Base-by-base conservation (phyloP, 2,329 filamentous ascomycete genomes). In the Drechslerella coelobrocha region DNA sequence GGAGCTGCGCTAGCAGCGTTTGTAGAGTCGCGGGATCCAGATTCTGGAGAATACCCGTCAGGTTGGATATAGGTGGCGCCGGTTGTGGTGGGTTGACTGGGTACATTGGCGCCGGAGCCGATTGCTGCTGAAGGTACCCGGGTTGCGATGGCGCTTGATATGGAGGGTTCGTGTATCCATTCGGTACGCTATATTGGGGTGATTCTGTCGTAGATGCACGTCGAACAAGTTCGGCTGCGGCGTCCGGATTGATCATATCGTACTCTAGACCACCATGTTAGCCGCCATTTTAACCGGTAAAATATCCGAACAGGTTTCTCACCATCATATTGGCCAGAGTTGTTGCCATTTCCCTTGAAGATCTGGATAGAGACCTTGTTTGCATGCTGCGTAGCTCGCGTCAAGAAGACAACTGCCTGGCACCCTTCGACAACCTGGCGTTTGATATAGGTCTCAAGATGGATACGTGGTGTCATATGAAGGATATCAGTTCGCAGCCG, bases 361-460 rank as follows among this genome's bases (percentile, higher is more conserved):
- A 96, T 85, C 75, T 93, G 90, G 2, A 97, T 81, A 0, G 89
- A 86, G 54, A 97, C 89, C 77, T 88, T 92, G 73, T 87, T 87
- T 1, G 84, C 84, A 31, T 83, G 82, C 76, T 96, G 89, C 21
- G 90, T 85, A 48, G 83, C 82, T 54, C 86, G 82, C 69, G 89
- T 87, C 12, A 97, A 84, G 75, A 91, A 88, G 3, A 91, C 87
- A 12, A 97, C 89, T 7, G 89, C 93, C 55, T 90, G 84, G 0
- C 97, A 93, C 17, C 94, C 93, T 78, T 97, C 92, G 9, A 92
- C 81, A 37, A 95, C 90, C 77, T 96, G 91, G 56, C 90, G 85
- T 74, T 91, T 88, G 56, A 97, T 86, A n/a, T 96, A 87, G 3
- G 88, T 85, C 34, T 89, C 86, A 72, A 92, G 87, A 17, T 89